phyloP scores from a whole-genome alignment of 208 protist species.

The Trypanosoma boissoni region DNA sequence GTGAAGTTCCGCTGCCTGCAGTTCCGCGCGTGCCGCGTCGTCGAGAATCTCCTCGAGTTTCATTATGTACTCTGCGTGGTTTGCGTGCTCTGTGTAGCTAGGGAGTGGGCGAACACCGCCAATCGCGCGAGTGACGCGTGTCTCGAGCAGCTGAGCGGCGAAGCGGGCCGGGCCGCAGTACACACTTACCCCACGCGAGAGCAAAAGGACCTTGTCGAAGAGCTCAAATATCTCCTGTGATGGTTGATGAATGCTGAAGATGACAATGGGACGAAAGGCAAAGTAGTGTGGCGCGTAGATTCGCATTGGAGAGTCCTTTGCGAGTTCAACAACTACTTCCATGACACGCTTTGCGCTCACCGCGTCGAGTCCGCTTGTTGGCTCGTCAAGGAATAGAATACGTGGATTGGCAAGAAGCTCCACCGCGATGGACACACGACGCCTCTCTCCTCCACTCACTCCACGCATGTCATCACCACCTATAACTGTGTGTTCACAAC shows the following conservation, averaged over 20 bases:
- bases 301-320: constrained; percentile 80
- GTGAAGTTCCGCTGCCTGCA: constrained; percentile 43
- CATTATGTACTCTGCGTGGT: constrained; percentile 87
- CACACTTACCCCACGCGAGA: constrained; percentile 77
- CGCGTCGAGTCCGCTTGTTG: constrained; percentile 87
- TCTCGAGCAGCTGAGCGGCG: constrained; percentile 57
- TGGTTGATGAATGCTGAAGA: constrained; percentile 93
- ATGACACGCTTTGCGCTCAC: constrained; percentile 80
- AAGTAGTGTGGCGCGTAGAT: constrained; percentile 83
- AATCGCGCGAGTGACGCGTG: constrained; percentile 45
- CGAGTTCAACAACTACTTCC: constrained; percentile 77
- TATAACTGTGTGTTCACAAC: constrained; percentile 77
- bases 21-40: constrained; percentile 54
- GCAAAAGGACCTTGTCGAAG: constrained; percentile 87
- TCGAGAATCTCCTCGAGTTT: constrained; percentile 82
- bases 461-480: constrained; percentile 71
- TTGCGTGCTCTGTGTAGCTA: constrained; percentile 38
- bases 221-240: constrained; percentile 85
- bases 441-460: constrained; percentile 90
- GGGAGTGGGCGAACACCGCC: constrained; percentile 43
- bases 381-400: constrained; percentile 92
- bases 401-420: constrained; percentile 89
- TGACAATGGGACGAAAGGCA: constrained; percentile 84
- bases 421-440: constrained; percentile 90
- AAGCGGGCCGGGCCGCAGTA: constrained; percentile 78